Percentiles rank a stretch among this genome's conserved stretches.
These are phyloP conservation scores for Kluyveromyces wickerhamii DNA, from an alignment of 805 yeast species.

Conservation along the genomic window DNA sequence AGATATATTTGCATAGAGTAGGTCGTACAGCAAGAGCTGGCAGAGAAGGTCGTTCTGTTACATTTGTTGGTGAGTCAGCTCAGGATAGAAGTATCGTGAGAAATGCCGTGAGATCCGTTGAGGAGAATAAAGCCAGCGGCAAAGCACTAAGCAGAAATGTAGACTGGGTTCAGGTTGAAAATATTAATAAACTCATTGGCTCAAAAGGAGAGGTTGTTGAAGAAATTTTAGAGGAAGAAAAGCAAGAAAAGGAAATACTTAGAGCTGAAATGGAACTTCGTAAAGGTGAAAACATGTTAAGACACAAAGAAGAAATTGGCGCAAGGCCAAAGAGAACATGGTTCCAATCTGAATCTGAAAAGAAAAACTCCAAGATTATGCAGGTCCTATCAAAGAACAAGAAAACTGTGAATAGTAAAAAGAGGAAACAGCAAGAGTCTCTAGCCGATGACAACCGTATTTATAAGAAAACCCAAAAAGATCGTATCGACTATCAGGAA, in stretches of 20 bases:
- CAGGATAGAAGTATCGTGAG: conserved; percentile 86
- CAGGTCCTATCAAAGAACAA: conserved; percentile 41
- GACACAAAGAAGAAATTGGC: conserved; percentile 72
- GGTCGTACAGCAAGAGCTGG: conserved; percentile 99
- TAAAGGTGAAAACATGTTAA: conserved; percentile 78
- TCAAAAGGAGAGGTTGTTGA: conserved; percentile 52
- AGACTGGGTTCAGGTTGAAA: conserved; percentile 82
- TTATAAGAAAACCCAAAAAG: conserved; percentile 75
- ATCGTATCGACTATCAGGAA: conserved; percentile 49
- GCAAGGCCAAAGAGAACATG: conserved; percentile 94
- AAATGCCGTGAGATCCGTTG: conserved; percentile 70
- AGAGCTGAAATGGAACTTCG: conserved; percentile 86
- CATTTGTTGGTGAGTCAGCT: conserved; percentile 90
- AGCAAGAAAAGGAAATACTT: conserved; percentile 75
- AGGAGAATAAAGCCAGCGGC: conserved; percentile 31
- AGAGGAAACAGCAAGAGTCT: conserved; percentile 64
- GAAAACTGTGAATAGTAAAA: conserved; percentile 49
- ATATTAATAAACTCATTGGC: conserved; percentile 51
- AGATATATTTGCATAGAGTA: conserved; percentile 90
- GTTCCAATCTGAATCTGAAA: conserved; percentile 61
- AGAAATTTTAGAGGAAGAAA: conserved; percentile 81
- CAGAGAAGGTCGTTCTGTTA: conserved; percentile 85
- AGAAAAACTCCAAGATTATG: conserved; percentile 31
- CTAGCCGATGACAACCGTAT: conserved; percentile 48
- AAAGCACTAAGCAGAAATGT: conserved; percentile 79